These are phyloP conservation scores for Epichloe brachyelytri DNA, from an alignment of 2,329 filamentous ascomycete genomes.

Conservation along the genomic window DNA sequence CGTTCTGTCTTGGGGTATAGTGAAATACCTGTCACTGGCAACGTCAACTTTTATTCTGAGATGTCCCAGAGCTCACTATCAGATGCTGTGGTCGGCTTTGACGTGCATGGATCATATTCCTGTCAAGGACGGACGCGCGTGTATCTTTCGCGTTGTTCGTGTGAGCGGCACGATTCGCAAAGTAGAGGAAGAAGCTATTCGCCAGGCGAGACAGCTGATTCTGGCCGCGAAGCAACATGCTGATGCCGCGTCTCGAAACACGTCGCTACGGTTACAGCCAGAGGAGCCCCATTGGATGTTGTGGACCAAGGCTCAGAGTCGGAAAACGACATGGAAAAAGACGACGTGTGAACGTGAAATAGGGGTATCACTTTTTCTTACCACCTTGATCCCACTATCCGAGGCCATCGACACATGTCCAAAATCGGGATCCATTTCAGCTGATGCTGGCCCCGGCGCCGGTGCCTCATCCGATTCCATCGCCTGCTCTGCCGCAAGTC, in stretches of 20 bases:
- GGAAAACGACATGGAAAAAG: slow-evolving; percentile 32
- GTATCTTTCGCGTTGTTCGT: slow-evolving; percentile 71
- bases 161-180: slow-evolving; percentile 91
- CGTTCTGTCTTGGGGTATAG: slow-evolving; percentile 26
- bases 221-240: slow-evolving; percentile 44
- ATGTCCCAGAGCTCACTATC: slow-evolving; percentile 69
- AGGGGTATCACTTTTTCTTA: slow-evolving; percentile 43
- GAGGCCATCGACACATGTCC: slow-evolving; percentile 38
- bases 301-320: slow-evolving; percentile 25
- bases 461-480: slow-evolving; percentile 22
- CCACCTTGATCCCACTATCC: slow-evolving; percentile 58
- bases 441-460: slow-evolving; percentile 10
- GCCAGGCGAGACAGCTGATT: slow-evolving; percentile 60
- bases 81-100: slow-evolving; percentile 80
- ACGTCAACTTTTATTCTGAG: slow-evolving; percentile 89
- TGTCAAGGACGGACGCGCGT: slow-evolving; percentile 44
- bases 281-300: slow-evolving; percentile 28
- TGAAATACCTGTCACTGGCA: slow-evolving; percentile 86
- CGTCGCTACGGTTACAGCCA: slow-evolving; percentile 9
- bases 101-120: slow-evolving; percentile 66
- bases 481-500: slow-evolving; percentile 25
- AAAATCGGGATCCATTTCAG: slow-evolving; percentile 31
- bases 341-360: slow-evolving; percentile 25
- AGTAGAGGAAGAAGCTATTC: slow-evolving; percentile 78
- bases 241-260: slow-evolving; percentile 6